Conservation (phyloP, 2,329 filamentous ascomycete species). For the Curvularia hawaiiensis region DNA sequence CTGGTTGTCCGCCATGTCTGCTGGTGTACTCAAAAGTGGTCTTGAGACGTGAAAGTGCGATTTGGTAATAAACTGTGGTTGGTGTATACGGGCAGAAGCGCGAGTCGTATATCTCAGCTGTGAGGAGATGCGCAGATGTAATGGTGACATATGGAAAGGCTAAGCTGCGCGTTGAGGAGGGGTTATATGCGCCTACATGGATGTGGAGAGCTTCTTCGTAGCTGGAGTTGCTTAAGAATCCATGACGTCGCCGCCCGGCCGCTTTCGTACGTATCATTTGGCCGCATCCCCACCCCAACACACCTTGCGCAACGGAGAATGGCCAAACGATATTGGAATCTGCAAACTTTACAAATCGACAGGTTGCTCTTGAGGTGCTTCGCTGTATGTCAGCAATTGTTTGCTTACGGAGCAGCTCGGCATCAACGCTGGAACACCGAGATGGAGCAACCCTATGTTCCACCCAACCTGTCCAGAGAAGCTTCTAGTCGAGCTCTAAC, state of each 20-base stretch:
- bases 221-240: conserved; percentile 18
- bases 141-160: conserved; percentile 27
- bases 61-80: conserved; percentile 12
- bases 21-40: conserved; percentile 20
- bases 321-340: neutral
- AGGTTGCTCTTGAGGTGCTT: neutral
- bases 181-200: conserved; percentile 26
- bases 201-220: conserved; percentile 4
- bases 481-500: neutral
- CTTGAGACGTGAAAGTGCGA: conserved; percentile 30
- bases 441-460: neutral
- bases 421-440: neutral
- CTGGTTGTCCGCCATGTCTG: conserved; percentile 40
- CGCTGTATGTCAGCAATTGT: neutral
- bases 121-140: conserved; percentile 22
- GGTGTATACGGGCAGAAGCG: conserved; percentile 20
- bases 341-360: neutral
- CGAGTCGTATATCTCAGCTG: conserved; percentile 20
- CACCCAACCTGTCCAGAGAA: neutral
- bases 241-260: conserved; percentile 16
- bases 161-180: conserved; percentile 25
- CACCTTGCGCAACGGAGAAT: neutral
- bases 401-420: neutral
- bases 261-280: neutral
- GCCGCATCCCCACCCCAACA: neutral